phyloP scores from a whole-genome alignment of 805 yeast genomes.

The Candida succiphila region DNA sequence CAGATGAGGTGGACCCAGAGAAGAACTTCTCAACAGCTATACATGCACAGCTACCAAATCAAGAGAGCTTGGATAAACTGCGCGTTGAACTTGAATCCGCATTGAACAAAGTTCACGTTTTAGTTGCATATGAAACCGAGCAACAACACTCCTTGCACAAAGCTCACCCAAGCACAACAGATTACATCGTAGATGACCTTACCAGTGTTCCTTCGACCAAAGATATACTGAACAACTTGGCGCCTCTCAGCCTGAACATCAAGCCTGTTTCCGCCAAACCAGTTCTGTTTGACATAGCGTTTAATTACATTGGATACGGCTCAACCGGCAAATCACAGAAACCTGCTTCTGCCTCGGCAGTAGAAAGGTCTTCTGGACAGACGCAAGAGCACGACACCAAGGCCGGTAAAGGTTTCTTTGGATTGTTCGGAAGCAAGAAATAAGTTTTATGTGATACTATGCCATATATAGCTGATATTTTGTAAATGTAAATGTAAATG shows the following conservation, averaged over 20 bases:
- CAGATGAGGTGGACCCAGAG: conserved; percentile 4
- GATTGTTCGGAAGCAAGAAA: conserved; percentile 44
- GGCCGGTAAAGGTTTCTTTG: conserved; percentile 59
- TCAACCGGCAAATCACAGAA: conserved; percentile 6
- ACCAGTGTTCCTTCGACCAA: conserved; percentile 19
- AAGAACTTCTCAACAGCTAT: conserved; percentile 19
- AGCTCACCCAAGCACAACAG: too few relatives aligned
- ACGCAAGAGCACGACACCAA: conserved; percentile 3
- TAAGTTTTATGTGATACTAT: too few relatives aligned
- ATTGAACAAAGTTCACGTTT: conserved; percentile 29
- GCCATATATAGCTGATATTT: too few relatives aligned
- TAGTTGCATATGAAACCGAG: conserved; percentile 30
- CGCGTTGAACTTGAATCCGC: conserved; percentile 9
- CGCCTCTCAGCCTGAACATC: conserved; percentile 25
- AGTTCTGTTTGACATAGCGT: conserved; percentile 84
- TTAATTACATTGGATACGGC: conserved; percentile 64
- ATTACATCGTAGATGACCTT: conserved; percentile 20
- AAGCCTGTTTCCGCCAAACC: conserved; percentile 74
- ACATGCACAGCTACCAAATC: conserved; percentile 31
- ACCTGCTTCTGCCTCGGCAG: conserved; percentile 6
- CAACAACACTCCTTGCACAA: too few relatives aligned
- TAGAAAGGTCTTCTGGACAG: not conserved
- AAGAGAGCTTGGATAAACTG: conserved; percentile 21
- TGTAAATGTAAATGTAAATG: too few relatives aligned
- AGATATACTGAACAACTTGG: conserved; percentile 21